A percentile compares a stretch with the other conserved stretches of the same genome.
phyloP scores from a whole-genome alignment of 345 rosid genomes.

The Hibiscus trionum region DNA sequence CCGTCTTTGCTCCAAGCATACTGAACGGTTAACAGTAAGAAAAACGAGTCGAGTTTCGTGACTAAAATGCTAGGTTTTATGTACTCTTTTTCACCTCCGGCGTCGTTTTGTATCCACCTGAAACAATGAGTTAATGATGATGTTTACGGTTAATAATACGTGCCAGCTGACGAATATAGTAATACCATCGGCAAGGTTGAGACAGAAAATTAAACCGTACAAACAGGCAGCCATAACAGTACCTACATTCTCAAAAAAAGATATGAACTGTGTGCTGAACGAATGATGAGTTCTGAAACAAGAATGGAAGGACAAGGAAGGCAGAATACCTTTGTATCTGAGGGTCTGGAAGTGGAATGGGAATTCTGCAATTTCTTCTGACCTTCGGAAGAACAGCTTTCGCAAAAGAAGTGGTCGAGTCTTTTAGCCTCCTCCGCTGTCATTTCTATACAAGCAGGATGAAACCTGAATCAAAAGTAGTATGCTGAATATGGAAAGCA shows the following conservation, averaged over 20 bases:
- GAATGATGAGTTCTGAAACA: neutral
- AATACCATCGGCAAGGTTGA: neutral
- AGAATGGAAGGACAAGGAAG: neutral
- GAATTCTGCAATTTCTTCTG: conserved; percentile 57
- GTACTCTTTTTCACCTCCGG: conserved; percentile 30
- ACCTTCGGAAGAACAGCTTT: conserved; percentile 64
- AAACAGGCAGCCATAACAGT: neutral
- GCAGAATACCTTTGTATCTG: conserved; percentile 57
- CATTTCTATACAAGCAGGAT: conserved; percentile 93
- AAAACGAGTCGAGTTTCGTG: neutral
- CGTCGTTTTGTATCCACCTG: conserved; percentile 75
- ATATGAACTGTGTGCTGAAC: neutral
- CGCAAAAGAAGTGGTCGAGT: conserved; percentile 81
- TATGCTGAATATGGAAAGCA: conserved; percentile 23
- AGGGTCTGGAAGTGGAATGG: conserved; percentile 35
- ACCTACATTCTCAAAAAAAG: neutral
- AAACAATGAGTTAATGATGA: neutral
- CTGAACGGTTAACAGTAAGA: conserved; percentile 15
- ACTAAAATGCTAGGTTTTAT: conserved; percentile 9
- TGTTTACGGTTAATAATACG: neutral
- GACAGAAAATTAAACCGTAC: neutral
- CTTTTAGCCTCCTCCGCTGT: conserved; percentile 71
- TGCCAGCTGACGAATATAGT: neutral
- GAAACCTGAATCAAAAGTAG: conserved; percentile 84
- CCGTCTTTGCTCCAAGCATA: conserved; percentile 21